phyloP scores from a whole-genome alignment of 805 yeast species.

The Teunomyces tritomae region DNA sequence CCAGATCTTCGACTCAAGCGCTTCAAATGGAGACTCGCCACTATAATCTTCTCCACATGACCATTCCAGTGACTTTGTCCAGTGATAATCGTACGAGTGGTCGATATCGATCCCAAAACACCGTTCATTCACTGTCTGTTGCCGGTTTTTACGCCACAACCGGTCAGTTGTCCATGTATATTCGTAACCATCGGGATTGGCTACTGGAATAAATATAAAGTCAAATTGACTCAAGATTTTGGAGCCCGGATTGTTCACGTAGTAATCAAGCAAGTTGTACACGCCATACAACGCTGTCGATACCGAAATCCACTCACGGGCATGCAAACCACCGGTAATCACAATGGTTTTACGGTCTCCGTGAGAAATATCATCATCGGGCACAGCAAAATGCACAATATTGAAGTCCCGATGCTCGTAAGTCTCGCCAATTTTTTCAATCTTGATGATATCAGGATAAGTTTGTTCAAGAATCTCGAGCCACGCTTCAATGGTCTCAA shows the following conservation, averaged over 20 bases:
- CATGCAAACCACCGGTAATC: slow-evolving; percentile 82
- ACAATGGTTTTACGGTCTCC: slow-evolving; percentile 59
- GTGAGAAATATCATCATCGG: slow-evolving; percentile 38
- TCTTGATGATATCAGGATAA: slow-evolving; percentile 59
- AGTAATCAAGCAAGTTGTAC: slow-evolving; percentile 35
- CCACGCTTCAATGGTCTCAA: slow-evolving; percentile 72
- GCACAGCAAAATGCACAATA: slow-evolving; percentile 58
- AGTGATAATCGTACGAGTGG: slow-evolving; percentile 75
- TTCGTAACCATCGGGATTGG: slow-evolving; percentile 89
- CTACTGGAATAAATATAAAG: slow-evolving; percentile 75
- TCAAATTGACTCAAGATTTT: slow-evolving; percentile 58
- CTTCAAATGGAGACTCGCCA: slow-evolving; percentile 70
- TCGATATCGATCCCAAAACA: slow-evolving; percentile 88
- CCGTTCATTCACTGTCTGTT: slow-evolving; percentile 57
- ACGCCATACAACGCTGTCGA: slow-evolving; percentile 61
- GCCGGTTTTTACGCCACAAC: slow-evolving; percentile 87
- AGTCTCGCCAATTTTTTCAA: slow-evolving; percentile 73
- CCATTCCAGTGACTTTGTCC: slow-evolving; percentile 57
- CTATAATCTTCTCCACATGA: slow-evolving; percentile 84
- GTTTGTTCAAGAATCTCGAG: slow-evolving; percentile 56
- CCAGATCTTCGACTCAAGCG: slow-evolving; percentile 40
- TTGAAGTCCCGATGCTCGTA: slow-evolving; percentile 70
- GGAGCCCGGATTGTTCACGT: slow-evolving; percentile 30
- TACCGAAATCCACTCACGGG: slow-evolving; percentile 85
- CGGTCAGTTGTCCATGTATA: slow-evolving; percentile 80